A percentile compares a stretch with the other conserved stretches of the same genome.
These are phyloP conservation scores for Pythium sp. DNA, from an alignment of 352 stramenopile genomes.

Conservation along the genomic window DNA sequence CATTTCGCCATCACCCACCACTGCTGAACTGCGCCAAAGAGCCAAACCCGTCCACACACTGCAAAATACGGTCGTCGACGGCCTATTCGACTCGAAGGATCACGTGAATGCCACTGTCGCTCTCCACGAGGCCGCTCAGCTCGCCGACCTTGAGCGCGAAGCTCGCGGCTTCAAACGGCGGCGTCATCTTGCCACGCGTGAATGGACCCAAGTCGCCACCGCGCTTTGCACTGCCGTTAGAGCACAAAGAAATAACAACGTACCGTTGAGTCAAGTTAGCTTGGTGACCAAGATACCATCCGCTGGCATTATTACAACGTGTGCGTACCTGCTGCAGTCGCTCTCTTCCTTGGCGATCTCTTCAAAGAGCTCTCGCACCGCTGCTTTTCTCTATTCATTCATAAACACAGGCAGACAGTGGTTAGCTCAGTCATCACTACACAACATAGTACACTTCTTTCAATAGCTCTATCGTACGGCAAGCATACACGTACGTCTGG, in stretches of 20 bases:
- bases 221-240: constrained; percentile 72
- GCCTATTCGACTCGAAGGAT: constrained; percentile 90
- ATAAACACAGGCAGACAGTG: not conserved
- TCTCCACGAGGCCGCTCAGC: constrained; percentile 94
- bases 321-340: constrained; percentile 89
- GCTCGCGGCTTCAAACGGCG: constrained; percentile 88
- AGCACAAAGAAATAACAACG: not conserved
- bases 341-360: constrained; percentile 86
- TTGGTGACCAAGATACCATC: not conserved
- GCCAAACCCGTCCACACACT: constrained; percentile 2
- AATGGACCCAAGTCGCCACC: constrained; percentile 91
- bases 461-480: not conserved
- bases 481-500: constrained; percentile 39
- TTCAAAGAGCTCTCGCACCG: constrained; percentile 73
- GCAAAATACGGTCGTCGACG: constrained; percentile 2
- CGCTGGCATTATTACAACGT: not conserved
- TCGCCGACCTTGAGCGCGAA: constrained; percentile 93
- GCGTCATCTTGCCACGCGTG: constrained; percentile 90
- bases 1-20: not conserved
- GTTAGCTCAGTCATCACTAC: not conserved
- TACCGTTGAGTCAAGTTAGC: not conserved
- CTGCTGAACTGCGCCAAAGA: constrained; percentile 1
- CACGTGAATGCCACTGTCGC: constrained; percentile 96
- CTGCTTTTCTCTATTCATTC: constrained; percentile 23
- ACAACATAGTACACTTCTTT: constrained; percentile 5